These are phyloP conservation scores for Bipolaris cookei DNA, from an alignment of 2,329 filamentous ascomycete genomes.

Conservation along the genomic window DNA sequence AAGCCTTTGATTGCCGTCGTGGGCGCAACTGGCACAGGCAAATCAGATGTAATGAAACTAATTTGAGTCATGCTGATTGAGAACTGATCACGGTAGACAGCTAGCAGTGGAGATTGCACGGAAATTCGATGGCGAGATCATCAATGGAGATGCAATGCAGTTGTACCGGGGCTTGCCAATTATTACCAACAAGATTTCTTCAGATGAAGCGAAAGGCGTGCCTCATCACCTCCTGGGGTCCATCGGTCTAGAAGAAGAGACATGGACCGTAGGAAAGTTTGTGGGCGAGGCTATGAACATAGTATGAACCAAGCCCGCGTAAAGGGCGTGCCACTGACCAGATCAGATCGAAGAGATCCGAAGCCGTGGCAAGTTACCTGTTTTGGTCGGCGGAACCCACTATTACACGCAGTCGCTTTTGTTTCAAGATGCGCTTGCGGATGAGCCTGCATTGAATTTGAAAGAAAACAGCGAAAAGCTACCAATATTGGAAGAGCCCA, in stretches of 20 bases:
- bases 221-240: slow-evolving; percentile 87
- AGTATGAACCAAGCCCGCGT: slow-evolving; percentile 24
- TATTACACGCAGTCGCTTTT: slow-evolving; percentile 93
- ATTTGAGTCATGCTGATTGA: neutral
- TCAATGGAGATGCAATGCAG: slow-evolving; percentile 98
- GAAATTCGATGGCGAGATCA: slow-evolving; percentile 86
- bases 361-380: slow-evolving; percentile 77
- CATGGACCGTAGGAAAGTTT: slow-evolving; percentile 84
- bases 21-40: slow-evolving; percentile 91
- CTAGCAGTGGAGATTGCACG: slow-evolving; percentile 87
- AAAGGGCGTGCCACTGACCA: neutral
- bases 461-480: slow-evolving; percentile 50
- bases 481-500: slow-evolving; percentile 74
- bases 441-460: slow-evolving; percentile 48
- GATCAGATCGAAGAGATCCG: slow-evolving; percentile 75
- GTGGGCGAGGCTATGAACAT: slow-evolving; percentile 70
- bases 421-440: slow-evolving; percentile 74
- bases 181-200: slow-evolving; percentile 91
- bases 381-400: slow-evolving; percentile 91
- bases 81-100: slow-evolving; percentile 60
- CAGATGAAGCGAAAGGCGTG: slow-evolving; percentile 75
- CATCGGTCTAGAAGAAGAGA: slow-evolving; percentile 74
- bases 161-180: slow-evolving; percentile 90
- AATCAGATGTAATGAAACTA: slow-evolving; percentile 73
- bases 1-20: slow-evolving; percentile 78